phyloP scores from a whole-genome alignment of 2,329 filamentous ascomycete species.

The Exserohilum turcica region DNA sequence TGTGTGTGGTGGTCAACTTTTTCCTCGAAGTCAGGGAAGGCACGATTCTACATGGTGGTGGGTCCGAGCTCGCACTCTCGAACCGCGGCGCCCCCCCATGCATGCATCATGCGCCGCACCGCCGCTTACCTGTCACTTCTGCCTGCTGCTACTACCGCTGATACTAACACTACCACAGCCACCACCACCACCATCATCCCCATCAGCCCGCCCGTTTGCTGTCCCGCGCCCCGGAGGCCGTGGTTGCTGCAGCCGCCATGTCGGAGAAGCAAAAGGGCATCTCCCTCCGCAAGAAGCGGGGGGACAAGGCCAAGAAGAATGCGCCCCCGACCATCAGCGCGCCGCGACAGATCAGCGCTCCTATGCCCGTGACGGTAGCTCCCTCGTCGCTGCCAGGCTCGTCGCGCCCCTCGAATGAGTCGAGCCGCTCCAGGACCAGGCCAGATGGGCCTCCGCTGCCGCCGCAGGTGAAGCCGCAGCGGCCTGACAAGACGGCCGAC shows the following conservation, averaged over 20 bases:
- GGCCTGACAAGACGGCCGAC: slow-evolving; percentile 67
- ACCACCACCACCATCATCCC: too few relatives aligned
- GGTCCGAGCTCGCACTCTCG: slow-evolving; percentile 32
- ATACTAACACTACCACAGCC: not conserved
- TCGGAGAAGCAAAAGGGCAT: slow-evolving; percentile 61
- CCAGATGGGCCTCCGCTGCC: slow-evolving; percentile 30
- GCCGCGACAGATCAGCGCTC: slow-evolving; percentile 59
- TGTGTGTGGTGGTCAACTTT: slow-evolving; percentile 17
- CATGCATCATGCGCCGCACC: slow-evolving; percentile 8
- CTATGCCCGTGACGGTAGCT: slow-evolving; percentile 42
- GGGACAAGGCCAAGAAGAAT: slow-evolving; percentile 61
- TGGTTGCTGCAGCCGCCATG: slow-evolving; percentile 42
- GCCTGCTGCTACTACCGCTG: not conserved
- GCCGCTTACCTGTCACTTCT: slow-evolving; percentile 13
- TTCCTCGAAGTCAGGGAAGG: slow-evolving; percentile 22
- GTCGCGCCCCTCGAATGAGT: slow-evolving; percentile 45
- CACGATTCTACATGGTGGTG: slow-evolving; percentile 22
- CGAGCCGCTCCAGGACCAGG: slow-evolving; percentile 42
- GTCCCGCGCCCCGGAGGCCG: not conserved
- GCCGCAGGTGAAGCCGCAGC: slow-evolving; percentile 47
- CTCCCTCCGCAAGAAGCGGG: slow-evolving; percentile 67
- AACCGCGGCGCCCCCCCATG: slow-evolving; percentile 16
- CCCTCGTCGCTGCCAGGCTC: slow-evolving; percentile 43
- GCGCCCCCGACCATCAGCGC: slow-evolving; percentile 54
- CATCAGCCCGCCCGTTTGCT: not conserved